These are phyloP conservation scores for Pulicaria dysenterica DNA, from an alignment of 129 eudicot species.

Conservation along the genomic window DNA sequence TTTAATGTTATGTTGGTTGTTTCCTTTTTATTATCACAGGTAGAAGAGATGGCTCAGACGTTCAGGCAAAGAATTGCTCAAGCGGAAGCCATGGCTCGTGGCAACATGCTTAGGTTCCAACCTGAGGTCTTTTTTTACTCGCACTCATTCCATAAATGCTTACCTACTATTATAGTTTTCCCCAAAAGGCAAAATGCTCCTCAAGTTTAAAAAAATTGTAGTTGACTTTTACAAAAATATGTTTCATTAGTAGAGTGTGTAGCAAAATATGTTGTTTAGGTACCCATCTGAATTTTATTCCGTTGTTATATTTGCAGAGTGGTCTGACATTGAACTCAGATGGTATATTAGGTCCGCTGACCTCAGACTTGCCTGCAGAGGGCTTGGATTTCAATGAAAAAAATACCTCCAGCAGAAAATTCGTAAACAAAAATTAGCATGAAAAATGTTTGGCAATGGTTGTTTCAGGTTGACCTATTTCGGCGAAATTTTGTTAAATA, in stretches of 20 bases:
- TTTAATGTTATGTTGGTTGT: too few species aligned
- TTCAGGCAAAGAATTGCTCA: conserved; percentile 97
- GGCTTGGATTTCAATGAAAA: conserved; percentile 70
- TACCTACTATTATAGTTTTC: too few species aligned
- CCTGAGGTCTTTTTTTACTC: conserved; percentile 58
- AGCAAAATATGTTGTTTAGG: too few species aligned
- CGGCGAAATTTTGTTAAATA: too few species aligned
- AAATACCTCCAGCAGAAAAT: conserved; percentile 55
- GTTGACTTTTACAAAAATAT: too few species aligned
- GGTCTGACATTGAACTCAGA: conserved; percentile 66
- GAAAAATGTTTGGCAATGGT: background rate
- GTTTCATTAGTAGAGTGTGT: too few species aligned
- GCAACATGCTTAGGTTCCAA: conserved; percentile 92
- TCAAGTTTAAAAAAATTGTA: too few species aligned
- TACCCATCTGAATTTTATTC: too few species aligned
- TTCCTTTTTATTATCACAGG: conserved; percentile 39
- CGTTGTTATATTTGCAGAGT: background rate
- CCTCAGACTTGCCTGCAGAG: conserved; percentile 61
- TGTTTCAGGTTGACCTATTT: too few species aligned
- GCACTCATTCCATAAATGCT: too few species aligned
- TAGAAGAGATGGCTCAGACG: conserved; percentile 97
- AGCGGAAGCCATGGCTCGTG: conserved; percentile 99
- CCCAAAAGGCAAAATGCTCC: too few species aligned
- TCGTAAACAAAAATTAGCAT: background rate
- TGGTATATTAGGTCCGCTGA: conserved; percentile 60